These are phyloP conservation scores for Adansonia gregorii DNA, from an alignment of 441 rosid genomes.

Conservation along the genomic window DNA sequence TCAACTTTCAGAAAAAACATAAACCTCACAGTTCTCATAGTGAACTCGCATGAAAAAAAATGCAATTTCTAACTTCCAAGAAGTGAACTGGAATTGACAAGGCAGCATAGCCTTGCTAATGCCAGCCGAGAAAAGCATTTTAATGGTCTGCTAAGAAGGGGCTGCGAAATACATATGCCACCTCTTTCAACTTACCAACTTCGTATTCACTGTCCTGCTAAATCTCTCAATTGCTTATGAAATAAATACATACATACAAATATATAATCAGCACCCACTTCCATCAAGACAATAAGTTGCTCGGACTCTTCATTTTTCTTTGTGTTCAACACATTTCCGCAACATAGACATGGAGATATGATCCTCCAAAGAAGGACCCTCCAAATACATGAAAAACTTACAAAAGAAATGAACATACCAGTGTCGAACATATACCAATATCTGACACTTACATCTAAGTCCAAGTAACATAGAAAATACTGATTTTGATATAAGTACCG, in stretches of 20 bases:
- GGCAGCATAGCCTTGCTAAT: neutral
- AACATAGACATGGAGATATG: no score
- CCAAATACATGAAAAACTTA: no score
- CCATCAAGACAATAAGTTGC: no score
- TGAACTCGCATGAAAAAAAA: neutral
- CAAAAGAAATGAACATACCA: no score
- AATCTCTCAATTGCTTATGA: neutral
- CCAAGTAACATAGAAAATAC: neutral
- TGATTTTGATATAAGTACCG: neutral
- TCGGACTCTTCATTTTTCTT: no score
- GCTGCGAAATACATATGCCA: neutral
- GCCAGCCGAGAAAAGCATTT: neutral
- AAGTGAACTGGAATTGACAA: neutral
- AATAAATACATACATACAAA: neutral
- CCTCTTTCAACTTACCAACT: no score
- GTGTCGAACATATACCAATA: no score
- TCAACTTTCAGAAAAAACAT: neutral
- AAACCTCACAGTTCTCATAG: neutral
- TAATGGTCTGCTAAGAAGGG: neutral
- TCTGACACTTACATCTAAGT: no score
- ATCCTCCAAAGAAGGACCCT: no score
- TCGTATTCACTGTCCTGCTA: neutral
- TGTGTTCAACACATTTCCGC: no score
- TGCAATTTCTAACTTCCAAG: neutral
- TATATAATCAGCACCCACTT: neutral